Evolutionary conservation across 176 grass and related monocot genomes (phyloP), one percentile per base, ranked within the genome.

Genomic region (Bolboschoenus planiculmis): DNA sequence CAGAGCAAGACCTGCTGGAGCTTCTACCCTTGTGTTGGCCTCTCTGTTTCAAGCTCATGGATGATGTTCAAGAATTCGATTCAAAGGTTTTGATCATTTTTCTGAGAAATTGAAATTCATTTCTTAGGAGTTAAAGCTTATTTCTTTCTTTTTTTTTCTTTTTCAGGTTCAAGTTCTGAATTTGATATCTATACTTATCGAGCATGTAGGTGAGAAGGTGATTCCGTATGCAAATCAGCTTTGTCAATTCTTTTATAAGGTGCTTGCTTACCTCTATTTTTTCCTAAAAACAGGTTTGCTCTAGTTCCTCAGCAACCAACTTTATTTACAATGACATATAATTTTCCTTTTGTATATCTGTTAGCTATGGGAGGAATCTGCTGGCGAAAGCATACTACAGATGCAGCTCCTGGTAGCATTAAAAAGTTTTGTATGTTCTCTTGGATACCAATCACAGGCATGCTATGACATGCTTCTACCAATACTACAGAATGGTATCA

Each of bases 11-110:
- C 90, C 89, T 99, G 60, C 88, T 93, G 24, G 96, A 99, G 43
- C 94, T 85, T 90, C 91, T 99, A 82, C 92, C 96, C 80, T 85
- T 91, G 76, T 99, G 96, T 72, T 99, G 89, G 96, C 91, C 87
- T 89, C 92, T 95, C 81, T 93, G 92, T 89, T 99, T 99, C 86
- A 93, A 95, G 79, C 87, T 99, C 80, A 93, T 89, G 80, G 91
- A 95, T 86, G 91, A 99, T 53, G 89, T 89, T 84, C 92, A 93
- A 89, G 96, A 99, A 89, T 99, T 99, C 83, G 96, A 99, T 90
- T 99, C 96, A 66, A 95, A 99, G 96, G 96, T 99, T 78, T 87
- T 78, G 46, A 53, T 70, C 65, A 3, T 77, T 77, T 77, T 51
- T 51, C 42, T 53, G 10, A 20, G 46, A 77, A 77, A 77, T 89